Conservation (phyloP, 306 rosid species). For the Sicyos edulis region DNA sequence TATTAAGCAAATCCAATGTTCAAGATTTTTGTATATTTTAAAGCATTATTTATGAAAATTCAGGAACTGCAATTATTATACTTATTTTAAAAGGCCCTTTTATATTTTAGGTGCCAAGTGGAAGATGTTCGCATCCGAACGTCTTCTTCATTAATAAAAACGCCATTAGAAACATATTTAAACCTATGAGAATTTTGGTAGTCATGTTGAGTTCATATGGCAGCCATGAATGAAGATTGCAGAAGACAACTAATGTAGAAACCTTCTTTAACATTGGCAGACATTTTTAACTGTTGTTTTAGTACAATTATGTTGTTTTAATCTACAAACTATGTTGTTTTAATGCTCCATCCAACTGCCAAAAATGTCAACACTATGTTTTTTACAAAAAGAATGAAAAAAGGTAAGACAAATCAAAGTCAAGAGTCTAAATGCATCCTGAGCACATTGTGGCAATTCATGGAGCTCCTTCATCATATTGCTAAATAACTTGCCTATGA, state of each 20-base stretch:
- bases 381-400: conserved; percentile 11
- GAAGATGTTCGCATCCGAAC: too few relatives aligned
- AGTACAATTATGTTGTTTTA: neutral
- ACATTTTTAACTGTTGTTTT: neutral
- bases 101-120: too few relatives aligned
- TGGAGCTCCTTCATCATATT: neutral
- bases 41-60: too few relatives aligned
- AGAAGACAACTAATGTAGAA: neutral
- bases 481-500: neutral
- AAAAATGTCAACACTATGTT: conserved; percentile 1
- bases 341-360: conserved; percentile 18
- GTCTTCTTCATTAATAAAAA: too few relatives aligned
- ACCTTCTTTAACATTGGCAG: neutral
- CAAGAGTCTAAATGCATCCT: neutral
- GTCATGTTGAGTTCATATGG: neutral
- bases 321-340: conserved; percentile 12
- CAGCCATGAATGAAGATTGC: neutral
- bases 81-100: too few relatives aligned
- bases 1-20: too few relatives aligned
- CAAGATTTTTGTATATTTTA: too few relatives aligned
- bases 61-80: too few relatives aligned
- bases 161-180: too few relatives aligned
- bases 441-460: conserved; percentile 12
- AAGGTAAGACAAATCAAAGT: neutral
- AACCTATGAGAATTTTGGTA: too few relatives aligned